These are phyloP conservation scores for Solanum chilense DNA, from an alignment of 257 asterid species.

Conservation along the genomic window DNA sequence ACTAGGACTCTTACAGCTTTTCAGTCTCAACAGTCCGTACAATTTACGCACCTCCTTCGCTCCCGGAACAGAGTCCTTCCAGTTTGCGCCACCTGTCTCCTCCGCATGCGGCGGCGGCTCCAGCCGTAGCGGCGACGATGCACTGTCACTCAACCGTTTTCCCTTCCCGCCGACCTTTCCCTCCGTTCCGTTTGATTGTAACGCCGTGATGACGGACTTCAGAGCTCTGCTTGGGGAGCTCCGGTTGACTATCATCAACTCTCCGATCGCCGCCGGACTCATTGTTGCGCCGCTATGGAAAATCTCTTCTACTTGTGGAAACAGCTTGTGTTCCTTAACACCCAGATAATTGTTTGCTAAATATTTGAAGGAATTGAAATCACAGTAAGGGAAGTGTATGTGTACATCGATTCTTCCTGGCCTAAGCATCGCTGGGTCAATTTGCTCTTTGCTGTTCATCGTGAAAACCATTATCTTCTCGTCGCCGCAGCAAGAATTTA, in stretches of 20 bases:
- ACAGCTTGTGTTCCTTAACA: constrained; percentile 65
- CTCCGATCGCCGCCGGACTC: constrained; percentile 83
- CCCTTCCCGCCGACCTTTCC: constrained; percentile 23
- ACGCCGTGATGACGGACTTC: constrained; percentile 66
- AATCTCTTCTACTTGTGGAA: constrained; percentile 67
- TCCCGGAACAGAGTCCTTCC: constrained; percentile 32
- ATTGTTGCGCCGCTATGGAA: constrained; percentile 70
- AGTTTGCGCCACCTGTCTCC: constrained; percentile 26
- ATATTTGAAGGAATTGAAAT: constrained; percentile 57
- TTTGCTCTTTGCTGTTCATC: constrained; percentile 50
- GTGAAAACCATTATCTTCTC: constrained; percentile 80
- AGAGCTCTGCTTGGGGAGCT: constrained; percentile 76
- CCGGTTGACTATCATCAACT: constrained; percentile 83
- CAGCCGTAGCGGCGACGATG: constrained; percentile 22
- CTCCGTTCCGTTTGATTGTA: constrained; percentile 36
- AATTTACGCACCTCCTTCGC: constrained; percentile 65
- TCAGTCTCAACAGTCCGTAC: constrained; percentile 55
- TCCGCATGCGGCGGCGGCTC: constrained; percentile 16
- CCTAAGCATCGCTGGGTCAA: constrained; percentile 52
- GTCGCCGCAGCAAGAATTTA: constrained; percentile 66
- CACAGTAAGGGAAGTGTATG: constrained; percentile 67
- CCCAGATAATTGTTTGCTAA: constrained; percentile 73
- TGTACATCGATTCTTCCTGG: constrained; percentile 89
- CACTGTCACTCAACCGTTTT: constrained; percentile 28
- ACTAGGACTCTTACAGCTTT: constrained; percentile 49